These are phyloP conservation scores for Sclerotinia subarctica DNA, from an alignment of 2,329 filamentous ascomycete genomes.

Conservation along the genomic window DNA sequence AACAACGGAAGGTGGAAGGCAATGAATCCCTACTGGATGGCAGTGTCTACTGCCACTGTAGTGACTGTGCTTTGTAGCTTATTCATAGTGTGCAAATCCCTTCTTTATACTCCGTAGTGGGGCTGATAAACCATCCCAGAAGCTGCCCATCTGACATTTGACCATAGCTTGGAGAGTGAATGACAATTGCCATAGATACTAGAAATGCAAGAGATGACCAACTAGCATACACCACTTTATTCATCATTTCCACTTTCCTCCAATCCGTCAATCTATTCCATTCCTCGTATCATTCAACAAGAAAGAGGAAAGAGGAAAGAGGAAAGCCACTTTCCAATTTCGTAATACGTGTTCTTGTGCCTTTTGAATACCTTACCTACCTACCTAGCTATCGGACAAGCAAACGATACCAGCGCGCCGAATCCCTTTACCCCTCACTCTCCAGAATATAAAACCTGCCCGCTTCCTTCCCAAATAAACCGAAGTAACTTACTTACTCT, in stretches of 20 bases:
- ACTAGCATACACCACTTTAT: not conserved
- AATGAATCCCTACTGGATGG: too few relatives aligned
- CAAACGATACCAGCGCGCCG: constrained; percentile 2
- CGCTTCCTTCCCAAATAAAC: not conserved
- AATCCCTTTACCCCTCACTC: constrained; percentile 5
- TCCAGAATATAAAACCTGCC: not conserved
- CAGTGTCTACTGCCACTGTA: too few relatives aligned
- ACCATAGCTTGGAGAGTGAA: not conserved
- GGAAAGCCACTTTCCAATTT: not conserved
- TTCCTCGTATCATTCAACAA: constrained; percentile 1
- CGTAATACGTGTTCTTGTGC: constrained; percentile 15
- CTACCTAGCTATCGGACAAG: not conserved
- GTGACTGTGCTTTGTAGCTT: not conserved
- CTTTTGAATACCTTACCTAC: not conserved
- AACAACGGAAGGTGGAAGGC: too few relatives aligned
- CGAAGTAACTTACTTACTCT: not conserved
- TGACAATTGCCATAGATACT: not conserved
- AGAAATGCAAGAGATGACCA: not conserved
- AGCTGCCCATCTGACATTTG: not conserved
- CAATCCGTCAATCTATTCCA: not conserved
- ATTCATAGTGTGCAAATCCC: not conserved
- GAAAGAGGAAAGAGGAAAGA: constrained; percentile 7
- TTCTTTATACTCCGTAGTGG: constrained; percentile 1
- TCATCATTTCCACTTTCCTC: constrained; percentile 13
- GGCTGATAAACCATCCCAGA: not conserved